Percentiles rank a stretch among this genome's conserved stretches.
Evolutionary conservation across 75 land plant genomes (phyloP).

Genomic region (Pseudotsuga menziesii): DNA sequence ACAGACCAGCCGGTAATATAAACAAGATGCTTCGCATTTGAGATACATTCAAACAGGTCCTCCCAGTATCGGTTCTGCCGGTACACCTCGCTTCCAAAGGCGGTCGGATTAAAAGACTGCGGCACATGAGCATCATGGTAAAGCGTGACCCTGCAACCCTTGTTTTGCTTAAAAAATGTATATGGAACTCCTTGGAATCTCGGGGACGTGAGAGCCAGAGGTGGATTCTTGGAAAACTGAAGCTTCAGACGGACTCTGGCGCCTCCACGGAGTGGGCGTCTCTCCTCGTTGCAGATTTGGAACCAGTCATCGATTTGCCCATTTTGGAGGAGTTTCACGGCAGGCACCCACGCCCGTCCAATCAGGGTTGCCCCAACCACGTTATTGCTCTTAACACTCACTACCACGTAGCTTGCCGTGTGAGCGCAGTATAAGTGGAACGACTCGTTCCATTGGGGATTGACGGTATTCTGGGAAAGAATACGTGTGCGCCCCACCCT

Average conservation of each 20-base stretch:
- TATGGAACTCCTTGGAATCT: constrained; percentile 60
- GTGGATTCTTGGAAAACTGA: constrained; percentile 39
- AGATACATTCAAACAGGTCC: constrained; percentile 22
- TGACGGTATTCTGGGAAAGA: constrained; percentile 32
- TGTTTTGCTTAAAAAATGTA: constrained; percentile 67
- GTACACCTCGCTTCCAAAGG: background rate
- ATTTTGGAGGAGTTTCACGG: constrained; percentile 36
- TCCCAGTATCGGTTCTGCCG: constrained; percentile 35
- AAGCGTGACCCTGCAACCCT: constrained; percentile 50
- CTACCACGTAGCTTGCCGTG: constrained; percentile 33
- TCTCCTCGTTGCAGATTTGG: constrained; percentile 47
- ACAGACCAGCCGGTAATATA: constrained; percentile 49
- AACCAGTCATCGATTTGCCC: constrained; percentile 41
- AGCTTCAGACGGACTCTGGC: constrained; percentile 54
- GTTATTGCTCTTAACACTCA: constrained; percentile 62
- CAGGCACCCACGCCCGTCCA: constrained; percentile 73
- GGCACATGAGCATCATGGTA: constrained; percentile 29
- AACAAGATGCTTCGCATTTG: constrained; percentile 25
- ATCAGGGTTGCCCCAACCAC: constrained; percentile 63
- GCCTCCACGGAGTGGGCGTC: constrained; percentile 15
- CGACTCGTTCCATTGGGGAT: constrained; percentile 73
- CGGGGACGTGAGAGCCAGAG: constrained; percentile 44
- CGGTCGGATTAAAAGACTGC: constrained; percentile 18
- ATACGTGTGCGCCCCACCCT: constrained; percentile 75
- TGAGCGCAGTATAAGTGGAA: constrained; percentile 90